A percentile compares a stretch with the other conserved stretches of the same genome.
phyloP scores from a whole-genome alignment of 2,329 filamentous ascomycete genomes.

The Stagonosporopsis rhizophila region DNA sequence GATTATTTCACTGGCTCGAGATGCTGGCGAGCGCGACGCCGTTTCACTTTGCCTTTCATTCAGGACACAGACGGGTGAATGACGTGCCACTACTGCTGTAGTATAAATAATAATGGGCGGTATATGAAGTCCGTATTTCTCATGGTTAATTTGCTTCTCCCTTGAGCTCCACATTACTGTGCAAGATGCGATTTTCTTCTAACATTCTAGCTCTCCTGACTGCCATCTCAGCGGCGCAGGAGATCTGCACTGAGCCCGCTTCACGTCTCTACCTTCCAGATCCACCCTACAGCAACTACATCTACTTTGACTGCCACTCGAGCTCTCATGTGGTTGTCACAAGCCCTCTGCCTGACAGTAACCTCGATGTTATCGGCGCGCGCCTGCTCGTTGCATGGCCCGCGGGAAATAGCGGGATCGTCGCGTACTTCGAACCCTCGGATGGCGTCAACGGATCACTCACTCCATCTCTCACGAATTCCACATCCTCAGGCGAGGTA shows the following conservation, averaged over 20 bases:
- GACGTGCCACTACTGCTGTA: background rate
- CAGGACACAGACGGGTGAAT: background rate
- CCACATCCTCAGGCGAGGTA: conserved; percentile 52
- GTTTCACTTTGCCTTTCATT: background rate
- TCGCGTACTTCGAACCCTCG: conserved; percentile 63
- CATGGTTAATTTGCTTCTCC: background rate
- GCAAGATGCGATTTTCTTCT: background rate
- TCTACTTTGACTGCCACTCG: conserved; percentile 69
- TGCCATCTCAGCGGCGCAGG: conserved; percentile 2
- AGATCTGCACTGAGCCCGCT: conserved; percentile 21
- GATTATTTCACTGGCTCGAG: background rate
- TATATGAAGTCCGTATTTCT: background rate
- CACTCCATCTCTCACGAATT: conserved; percentile 61
- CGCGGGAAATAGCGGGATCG: conserved; percentile 68
- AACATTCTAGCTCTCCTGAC: conserved; percentile 5
- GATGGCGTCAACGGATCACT: conserved; percentile 63
- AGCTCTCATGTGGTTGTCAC: conserved; percentile 68
- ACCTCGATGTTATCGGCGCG: conserved; percentile 63
- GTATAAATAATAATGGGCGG: background rate
- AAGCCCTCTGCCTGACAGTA: conserved; percentile 61
- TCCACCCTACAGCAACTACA: conserved; percentile 69
- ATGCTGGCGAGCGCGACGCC: background rate
- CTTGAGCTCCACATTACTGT: background rate
- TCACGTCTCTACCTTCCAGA: conserved; percentile 58
- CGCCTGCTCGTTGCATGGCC: conserved; percentile 69